phyloP scores from a whole-genome alignment of 108 stramenopile species.

The Skeletonema menzelii region DNA sequence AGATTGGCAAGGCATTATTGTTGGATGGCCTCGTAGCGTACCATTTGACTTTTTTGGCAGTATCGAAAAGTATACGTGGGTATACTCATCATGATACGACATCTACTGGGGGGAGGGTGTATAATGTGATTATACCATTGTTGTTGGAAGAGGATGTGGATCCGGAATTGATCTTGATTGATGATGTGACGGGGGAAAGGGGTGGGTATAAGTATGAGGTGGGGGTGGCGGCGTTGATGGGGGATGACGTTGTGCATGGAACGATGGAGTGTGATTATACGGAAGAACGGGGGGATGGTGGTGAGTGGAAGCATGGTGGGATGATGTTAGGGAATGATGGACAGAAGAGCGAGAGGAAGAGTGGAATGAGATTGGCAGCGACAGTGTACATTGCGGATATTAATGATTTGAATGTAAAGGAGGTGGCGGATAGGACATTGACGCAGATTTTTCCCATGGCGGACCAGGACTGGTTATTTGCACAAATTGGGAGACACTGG shows the following conservation, averaged over 20 bases:
- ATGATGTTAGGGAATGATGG: neutral
- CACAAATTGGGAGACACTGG: conserved; percentile 44
- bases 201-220: conserved; percentile 32
- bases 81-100: conserved; percentile 41
- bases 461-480: conserved; percentile 27
- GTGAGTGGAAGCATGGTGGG: neutral
- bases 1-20: conserved; percentile 46
- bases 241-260: conserved; percentile 38
- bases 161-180: neutral
- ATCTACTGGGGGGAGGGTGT: conserved; percentile 44
- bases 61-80: conserved; percentile 22
- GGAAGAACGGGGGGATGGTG: neutral
- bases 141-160: conserved; percentile 42
- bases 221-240: conserved; percentile 31
- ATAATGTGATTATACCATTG: conserved; percentile 67
- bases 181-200: neutral
- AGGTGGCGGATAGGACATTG: conserved; percentile 24
- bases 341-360: neutral
- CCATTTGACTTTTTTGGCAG: conserved; percentile 59
- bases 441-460: conserved; percentile 38
- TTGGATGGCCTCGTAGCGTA: conserved; percentile 50
- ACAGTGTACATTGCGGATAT: conserved; percentile 65
- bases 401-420: conserved; percentile 31
- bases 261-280: conserved; percentile 13
- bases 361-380: conserved; percentile 56